Conservation (phyloP, 768 basidiomycete genomes). For the Suillus subaureus region DNA sequence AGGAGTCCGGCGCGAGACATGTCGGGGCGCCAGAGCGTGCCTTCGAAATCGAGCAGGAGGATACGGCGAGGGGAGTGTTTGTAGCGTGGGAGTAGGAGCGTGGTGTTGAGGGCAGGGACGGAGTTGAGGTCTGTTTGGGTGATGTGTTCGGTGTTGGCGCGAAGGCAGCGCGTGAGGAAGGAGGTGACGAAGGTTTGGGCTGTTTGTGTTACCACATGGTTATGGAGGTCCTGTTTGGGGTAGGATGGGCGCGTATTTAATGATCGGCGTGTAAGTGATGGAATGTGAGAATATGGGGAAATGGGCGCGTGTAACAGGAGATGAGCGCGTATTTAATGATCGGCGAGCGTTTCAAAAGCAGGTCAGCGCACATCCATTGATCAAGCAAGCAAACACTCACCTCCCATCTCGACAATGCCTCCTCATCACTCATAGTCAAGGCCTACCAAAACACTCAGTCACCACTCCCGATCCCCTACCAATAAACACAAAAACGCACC, state of each 20-base stretch:
- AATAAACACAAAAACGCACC: slow-evolving; percentile 15
- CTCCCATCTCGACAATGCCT: slow-evolving; percentile 76
- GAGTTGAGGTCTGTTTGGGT: slow-evolving; percentile 28
- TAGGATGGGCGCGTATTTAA: not conserved
- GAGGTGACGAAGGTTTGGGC: slow-evolving; percentile 82
- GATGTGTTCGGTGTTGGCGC: slow-evolving; percentile 71
- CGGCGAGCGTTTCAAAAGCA: not conserved
- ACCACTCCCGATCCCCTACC: too few species aligned
- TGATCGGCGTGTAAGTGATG: not conserved
- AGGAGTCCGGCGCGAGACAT: slow-evolving; percentile 47
- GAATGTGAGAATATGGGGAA: too few species aligned
- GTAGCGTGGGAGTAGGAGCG: slow-evolving; percentile 65
- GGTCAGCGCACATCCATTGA: not conserved
- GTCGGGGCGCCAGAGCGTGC: slow-evolving; percentile 73
- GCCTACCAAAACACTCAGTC: slow-evolving; percentile 39
- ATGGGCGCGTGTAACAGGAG: not conserved
- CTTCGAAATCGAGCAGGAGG: slow-evolving; percentile 78
- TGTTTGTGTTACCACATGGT: slow-evolving; percentile 84
- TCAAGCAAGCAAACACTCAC: slow-evolving; percentile 31
- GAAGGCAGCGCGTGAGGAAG: slow-evolving; percentile 75
- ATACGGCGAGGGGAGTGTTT: slow-evolving; percentile 66
- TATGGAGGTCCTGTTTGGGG: slow-evolving; percentile 63
- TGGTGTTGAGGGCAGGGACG: slow-evolving; percentile 46
- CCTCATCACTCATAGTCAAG: slow-evolving; percentile 75
- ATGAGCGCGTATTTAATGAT: not conserved